Conservation (phyloP, 768 basidiomycete genomes). For the Lyophyllum shimeji region DNA sequence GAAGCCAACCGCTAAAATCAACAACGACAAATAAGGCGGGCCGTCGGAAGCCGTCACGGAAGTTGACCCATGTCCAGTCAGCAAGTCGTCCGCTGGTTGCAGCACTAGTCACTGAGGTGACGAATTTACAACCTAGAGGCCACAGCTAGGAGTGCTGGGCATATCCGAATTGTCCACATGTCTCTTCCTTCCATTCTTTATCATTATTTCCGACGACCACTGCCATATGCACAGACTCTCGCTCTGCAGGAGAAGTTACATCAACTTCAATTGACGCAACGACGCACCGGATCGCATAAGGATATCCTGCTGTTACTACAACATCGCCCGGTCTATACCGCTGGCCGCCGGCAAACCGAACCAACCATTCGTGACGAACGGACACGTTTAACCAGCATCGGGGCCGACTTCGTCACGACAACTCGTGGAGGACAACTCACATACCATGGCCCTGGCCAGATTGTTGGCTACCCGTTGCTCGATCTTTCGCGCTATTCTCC, state of each 20-base stretch:
- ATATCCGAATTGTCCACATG: constrained; percentile 27
- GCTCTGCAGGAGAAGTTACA: constrained; percentile 73
- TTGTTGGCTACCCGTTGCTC: constrained; percentile 93
- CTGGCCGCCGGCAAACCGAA: constrained; percentile 83
- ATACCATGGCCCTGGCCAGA: constrained; percentile 96
- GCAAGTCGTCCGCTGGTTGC: background rate
- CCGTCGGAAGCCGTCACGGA: too few species aligned
- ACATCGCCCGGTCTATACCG: constrained; percentile 93
- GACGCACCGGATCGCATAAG: constrained; percentile 38
- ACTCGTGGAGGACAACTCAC: constrained; percentile 91
- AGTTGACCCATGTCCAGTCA: too few species aligned
- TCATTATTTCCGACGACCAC: constrained; percentile 74
- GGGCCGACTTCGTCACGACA: constrained; percentile 85
- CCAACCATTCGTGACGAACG: constrained; percentile 58
- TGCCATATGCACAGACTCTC: constrained; percentile 73
- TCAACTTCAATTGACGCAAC: constrained; percentile 56
- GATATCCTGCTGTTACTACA: constrained; percentile 81
- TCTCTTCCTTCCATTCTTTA: constrained; percentile 65
- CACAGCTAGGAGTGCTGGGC: background rate
- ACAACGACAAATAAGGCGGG: background rate
- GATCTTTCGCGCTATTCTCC: constrained; percentile 84
- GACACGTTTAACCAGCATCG: constrained; percentile 64
- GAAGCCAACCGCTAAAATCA: background rate
- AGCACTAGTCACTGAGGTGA: background rate
- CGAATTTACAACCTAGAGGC: background rate